Percentiles rank a stretch among this genome's conserved stretches.
phyloP scores from a whole-genome alignment of 2,329 filamentous ascomycete genomes.

The Leptographium procerum region DNA sequence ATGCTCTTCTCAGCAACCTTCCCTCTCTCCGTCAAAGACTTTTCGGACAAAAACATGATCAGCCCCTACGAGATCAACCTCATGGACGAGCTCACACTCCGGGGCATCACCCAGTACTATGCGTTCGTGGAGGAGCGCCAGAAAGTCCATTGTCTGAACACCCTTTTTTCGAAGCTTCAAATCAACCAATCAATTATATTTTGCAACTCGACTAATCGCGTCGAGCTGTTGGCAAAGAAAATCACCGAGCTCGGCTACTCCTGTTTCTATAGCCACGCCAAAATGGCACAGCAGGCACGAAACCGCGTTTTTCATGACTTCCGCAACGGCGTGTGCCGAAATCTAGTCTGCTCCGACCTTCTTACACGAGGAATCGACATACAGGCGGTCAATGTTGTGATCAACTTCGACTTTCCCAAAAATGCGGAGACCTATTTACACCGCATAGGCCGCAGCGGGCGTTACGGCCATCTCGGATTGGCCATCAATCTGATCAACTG shows the following conservation, averaged over 20 bases:
- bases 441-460: constrained; percentile 92
- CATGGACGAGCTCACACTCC: constrained; percentile 96
- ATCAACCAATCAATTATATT: constrained; percentile 99
- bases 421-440: constrained; percentile 98
- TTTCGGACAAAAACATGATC: constrained; percentile 96
- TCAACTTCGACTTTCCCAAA: constrained; percentile 99
- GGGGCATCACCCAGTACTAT: constrained; percentile 98
- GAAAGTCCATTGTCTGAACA: constrained; percentile 98
- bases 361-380: constrained; percentile 98
- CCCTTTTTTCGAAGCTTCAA: constrained; percentile 95
- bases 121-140: constrained; percentile 99
- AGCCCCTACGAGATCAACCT: constrained; percentile 97
- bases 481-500: constrained; percentile 99
- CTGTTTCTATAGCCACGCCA: constrained; percentile 97
- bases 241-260: constrained; percentile 98
- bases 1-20: constrained; percentile 99
- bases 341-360: constrained; percentile 94
- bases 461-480: constrained; percentile 91
- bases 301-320: constrained; percentile 99
- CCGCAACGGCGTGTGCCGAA: constrained; percentile 93
- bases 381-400: constrained; percentile 97
- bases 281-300: constrained; percentile 92
- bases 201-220: constrained; percentile 97
- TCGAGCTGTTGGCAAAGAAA: constrained; percentile 95
- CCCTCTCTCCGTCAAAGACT: constrained; percentile 90